Percentiles rank a stretch among this genome's conserved stretches.
phyloP scores from a whole-genome alignment of 2,329 filamentous ascomycete species.

The Scytalidium sp. region DNA sequence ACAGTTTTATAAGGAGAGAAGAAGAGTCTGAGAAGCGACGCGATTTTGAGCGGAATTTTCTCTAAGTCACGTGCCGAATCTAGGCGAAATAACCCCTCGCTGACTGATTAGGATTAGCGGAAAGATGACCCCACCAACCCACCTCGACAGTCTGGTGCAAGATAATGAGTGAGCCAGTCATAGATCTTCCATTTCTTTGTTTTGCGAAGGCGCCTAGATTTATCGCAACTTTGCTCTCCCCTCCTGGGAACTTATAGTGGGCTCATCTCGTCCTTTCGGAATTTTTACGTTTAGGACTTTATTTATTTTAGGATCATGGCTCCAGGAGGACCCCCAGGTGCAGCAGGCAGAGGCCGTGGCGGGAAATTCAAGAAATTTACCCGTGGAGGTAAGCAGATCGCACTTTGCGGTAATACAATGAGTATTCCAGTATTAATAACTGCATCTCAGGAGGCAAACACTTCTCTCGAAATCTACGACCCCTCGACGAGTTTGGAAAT shows the following conservation, averaged over 20 bases:
- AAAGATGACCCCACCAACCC: conserved; percentile 4
- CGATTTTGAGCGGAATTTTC: background rate
- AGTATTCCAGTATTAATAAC: background rate
- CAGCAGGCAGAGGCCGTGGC: conserved; percentile 65
- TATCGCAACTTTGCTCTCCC: background rate
- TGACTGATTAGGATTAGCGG: background rate
- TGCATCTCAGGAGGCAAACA: conserved; percentile 79
- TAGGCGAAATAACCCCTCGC: background rate
- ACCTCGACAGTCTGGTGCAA: background rate
- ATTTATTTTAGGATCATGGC: conserved; percentile 37
- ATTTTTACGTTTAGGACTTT: conserved; percentile 10
- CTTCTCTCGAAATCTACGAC: conserved; percentile 88
- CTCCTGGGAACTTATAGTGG: background rate
- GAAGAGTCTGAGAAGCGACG: background rate
- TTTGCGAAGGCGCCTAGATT: background rate
- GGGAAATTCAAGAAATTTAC: conserved; percentile 95
- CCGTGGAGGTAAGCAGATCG: conserved; percentile 69
- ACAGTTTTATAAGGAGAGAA: background rate
- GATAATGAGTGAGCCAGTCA: background rate
- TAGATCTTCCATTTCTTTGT: background rate
- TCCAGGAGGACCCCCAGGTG: conserved; percentile 41
- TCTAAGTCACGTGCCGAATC: background rate
- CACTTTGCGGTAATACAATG: background rate
- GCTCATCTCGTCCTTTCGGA: conserved; percentile 3
- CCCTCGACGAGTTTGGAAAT: conserved; percentile 85